phyloP scores from a whole-genome alignment of 257 asterid genomes.

The Oldenlandia corymbosa region DNA sequence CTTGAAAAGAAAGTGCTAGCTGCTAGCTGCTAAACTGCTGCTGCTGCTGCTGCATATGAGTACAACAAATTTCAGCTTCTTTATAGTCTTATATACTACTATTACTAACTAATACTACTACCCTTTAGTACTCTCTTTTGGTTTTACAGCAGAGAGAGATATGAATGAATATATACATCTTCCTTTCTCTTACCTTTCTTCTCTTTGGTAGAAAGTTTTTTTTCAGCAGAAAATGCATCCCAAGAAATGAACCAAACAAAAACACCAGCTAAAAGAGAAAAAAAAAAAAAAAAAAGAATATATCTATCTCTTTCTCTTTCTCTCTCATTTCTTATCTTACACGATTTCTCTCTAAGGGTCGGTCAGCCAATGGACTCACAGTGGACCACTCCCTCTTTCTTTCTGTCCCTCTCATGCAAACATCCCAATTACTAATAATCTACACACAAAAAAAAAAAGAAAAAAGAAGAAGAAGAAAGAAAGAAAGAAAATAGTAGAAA shows the following conservation, averaged over 20 bases:
- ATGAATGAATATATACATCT: too few species aligned
- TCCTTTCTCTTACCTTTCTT: slow-evolving; percentile 22
- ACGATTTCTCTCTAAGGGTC: slow-evolving; percentile 52
- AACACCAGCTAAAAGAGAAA: slow-evolving; percentile 21
- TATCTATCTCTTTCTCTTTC: slow-evolving; percentile 24
- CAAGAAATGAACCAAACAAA: slow-evolving; percentile 26
- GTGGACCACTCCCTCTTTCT: slow-evolving; percentile 58
- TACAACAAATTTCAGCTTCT: too few species aligned
- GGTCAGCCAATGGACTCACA: slow-evolving; percentile 73
- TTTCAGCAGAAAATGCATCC: slow-evolving; percentile 43
- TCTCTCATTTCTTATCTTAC: slow-evolving; percentile 47
- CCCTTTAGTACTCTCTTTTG: too few species aligned
- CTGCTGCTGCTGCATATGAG: neutral
- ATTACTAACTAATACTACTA: too few species aligned
- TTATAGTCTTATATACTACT: too few species aligned
- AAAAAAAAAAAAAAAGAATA: slow-evolving; percentile 32
- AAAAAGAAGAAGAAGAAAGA: too few species aligned
- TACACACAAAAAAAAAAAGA: neutral
- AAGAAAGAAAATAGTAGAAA: too few species aligned
- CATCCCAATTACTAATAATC: neutral
- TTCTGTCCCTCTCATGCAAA: slow-evolving; percentile 5
- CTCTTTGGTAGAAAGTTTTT: slow-evolving; percentile 27
- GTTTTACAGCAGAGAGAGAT: slow-evolving; percentile 18
- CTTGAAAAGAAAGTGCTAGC: neutral
- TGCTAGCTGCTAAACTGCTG: too few species aligned